Evolutionary conservation across 2,329 filamentous ascomycete genomes (phyloP).

Genomic region (Calonectria montana): DNA sequence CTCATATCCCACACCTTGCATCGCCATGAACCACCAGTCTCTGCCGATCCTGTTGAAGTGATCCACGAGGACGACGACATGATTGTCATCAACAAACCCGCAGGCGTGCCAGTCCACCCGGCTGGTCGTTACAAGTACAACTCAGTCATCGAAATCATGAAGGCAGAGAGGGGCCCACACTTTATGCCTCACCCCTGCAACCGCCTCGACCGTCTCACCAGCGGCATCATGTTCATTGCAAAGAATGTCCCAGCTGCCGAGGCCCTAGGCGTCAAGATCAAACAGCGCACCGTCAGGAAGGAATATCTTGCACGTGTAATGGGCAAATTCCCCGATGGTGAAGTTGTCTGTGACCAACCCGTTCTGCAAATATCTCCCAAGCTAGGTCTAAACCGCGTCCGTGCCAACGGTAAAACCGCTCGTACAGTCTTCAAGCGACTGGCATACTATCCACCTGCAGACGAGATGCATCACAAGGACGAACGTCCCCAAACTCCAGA

Average conservation of each 20-base stretch:
- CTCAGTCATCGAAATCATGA: constrained; percentile 93
- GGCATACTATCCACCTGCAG: constrained; percentile 83
- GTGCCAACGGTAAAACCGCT: constrained; percentile 90
- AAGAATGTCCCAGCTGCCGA: constrained; percentile 87
- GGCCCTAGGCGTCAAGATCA: constrained; percentile 79
- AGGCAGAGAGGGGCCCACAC: constrained; percentile 71
- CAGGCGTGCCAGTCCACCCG: constrained; percentile 93
- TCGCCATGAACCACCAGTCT: constrained; percentile 94
- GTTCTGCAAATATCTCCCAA: constrained; percentile 96
- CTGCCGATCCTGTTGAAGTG: constrained; percentile 80
- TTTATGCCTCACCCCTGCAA: constrained; percentile 81
- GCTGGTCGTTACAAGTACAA: constrained; percentile 97
- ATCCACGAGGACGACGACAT: constrained; percentile 94
- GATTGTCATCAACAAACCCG: constrained; percentile 97
- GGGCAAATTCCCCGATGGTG: constrained; percentile 90
- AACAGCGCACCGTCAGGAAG: constrained; percentile 85
- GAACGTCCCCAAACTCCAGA: constrained; percentile 41
- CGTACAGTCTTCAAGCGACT: constrained; percentile 91
- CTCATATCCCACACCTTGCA: constrained; percentile 93
- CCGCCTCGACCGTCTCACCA: constrained; percentile 91
- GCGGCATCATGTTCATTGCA: constrained; percentile 97
- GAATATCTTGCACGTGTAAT: constrained; percentile 95
- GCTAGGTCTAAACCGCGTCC: constrained; percentile 91
- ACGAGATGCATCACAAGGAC: constrained; percentile 28
- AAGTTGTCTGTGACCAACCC: constrained; percentile 92